Conservation (phyloP, 2,329 filamentous ascomycete genomes). For the Penicillium sp. region DNA sequence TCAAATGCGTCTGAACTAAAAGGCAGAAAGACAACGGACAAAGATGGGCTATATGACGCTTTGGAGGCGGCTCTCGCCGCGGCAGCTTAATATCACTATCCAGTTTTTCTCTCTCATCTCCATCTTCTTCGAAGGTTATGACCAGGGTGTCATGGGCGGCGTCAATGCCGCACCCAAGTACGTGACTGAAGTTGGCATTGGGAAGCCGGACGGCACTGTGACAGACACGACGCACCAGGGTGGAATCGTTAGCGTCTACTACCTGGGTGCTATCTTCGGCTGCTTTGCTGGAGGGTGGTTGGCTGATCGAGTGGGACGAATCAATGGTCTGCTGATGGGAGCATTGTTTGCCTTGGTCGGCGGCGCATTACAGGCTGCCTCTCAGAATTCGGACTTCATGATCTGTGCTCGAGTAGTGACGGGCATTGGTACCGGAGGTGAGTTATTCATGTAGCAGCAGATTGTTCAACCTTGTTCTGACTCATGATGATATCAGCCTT, state of each 20-base stretch:
- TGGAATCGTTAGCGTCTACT: slow-evolving; percentile 58
- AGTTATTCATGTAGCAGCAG: slow-evolving; percentile 14
- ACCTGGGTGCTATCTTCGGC: slow-evolving; percentile 56
- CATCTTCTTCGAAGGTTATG: slow-evolving; percentile 53
- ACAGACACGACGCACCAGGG: slow-evolving; percentile 56
- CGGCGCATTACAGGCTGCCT: slow-evolving; percentile 53
- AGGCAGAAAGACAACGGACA: not conserved
- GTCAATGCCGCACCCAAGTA: slow-evolving; percentile 51
- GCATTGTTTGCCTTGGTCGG: slow-evolving; percentile 55
- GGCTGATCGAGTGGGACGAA: slow-evolving; percentile 58
- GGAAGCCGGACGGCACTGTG: slow-evolving; percentile 49
- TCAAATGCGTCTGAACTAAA: not conserved
- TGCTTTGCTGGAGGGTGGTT: slow-evolving; percentile 56
- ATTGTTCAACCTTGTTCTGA: not conserved
- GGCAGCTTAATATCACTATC: slow-evolving; percentile 48
- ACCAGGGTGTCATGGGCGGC: slow-evolving; percentile 59
- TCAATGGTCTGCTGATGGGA: slow-evolving; percentile 55
- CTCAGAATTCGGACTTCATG: slow-evolving; percentile 54
- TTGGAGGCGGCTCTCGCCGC: slow-evolving; percentile 50
- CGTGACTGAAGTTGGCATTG: slow-evolving; percentile 48
- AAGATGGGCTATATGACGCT: slow-evolving; percentile 45
- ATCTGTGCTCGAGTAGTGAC: slow-evolving; percentile 55
- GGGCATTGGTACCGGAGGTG: slow-evolving; percentile 57
- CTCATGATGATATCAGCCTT: slow-evolving; percentile 32
- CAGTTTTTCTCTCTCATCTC: slow-evolving; percentile 37